phyloP scores from a whole-genome alignment of 2,329 filamentous ascomycete genomes.

The Teratosphaeria destructans region DNA sequence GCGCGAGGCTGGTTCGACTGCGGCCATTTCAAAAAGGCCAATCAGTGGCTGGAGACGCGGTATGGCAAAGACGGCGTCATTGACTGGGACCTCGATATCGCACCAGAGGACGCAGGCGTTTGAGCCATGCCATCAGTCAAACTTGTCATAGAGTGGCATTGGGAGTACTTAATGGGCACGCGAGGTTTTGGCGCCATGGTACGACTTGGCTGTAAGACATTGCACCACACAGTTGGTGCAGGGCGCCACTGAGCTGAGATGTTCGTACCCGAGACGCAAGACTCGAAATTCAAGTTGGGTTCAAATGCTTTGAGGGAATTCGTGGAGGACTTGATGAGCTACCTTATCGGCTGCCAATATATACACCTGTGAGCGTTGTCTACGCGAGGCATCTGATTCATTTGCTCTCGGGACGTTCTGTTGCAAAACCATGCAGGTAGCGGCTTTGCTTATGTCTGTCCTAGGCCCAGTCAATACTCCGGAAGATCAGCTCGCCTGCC shows the following conservation, averaged over 20 bases:
- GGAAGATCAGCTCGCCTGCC: no score
- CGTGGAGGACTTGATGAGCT: neutral
- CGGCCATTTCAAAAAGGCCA: constrained; percentile 69
- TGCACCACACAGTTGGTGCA: neutral
- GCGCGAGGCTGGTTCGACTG: constrained; percentile 60
- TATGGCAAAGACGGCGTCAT: constrained; percentile 76
- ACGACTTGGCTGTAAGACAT: neutral
- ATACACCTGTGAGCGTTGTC: no score
- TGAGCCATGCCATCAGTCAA: neutral
- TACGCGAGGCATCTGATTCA: no score
- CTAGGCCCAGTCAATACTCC: no score
- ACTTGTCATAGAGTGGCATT: neutral
- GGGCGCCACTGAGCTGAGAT: neutral
- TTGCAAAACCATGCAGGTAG: no score
- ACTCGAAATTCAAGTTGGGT: neutral
- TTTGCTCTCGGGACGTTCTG: no score
- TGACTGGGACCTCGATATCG: constrained; percentile 55
- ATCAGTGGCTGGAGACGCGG: constrained; percentile 68
- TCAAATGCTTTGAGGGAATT: neutral
- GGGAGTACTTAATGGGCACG: neutral
- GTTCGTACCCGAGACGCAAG: neutral
- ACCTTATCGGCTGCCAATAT: neutral
- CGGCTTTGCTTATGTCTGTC: no score
- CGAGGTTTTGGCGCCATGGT: neutral
- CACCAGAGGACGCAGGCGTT: neutral